phyloP scores from a whole-genome alignment of 164 flowering plant species.

The Vitis rupestris region DNA sequence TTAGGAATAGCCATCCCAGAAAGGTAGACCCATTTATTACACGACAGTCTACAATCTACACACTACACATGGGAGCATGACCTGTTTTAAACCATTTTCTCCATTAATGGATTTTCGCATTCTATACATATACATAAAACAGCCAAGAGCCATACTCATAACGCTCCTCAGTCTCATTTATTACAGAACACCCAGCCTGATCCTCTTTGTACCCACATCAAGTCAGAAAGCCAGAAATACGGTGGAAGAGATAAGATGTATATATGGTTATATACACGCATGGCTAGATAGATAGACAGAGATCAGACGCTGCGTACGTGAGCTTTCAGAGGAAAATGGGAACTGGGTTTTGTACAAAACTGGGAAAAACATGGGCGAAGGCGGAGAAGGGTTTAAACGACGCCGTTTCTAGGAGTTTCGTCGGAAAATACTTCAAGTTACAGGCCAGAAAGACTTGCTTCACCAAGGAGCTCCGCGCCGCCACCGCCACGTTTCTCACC shows the following conservation, averaged over 20 bases:
- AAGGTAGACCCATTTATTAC: no score
- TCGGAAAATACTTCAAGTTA: constrained; percentile 74
- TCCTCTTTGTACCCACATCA: no score
- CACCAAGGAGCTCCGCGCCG: constrained; percentile 75
- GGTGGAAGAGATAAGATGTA: no score
- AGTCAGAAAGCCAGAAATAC: no score
- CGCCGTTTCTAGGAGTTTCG: constrained; percentile 44
- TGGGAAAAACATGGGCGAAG: constrained; percentile 38
- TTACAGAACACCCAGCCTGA: no score
- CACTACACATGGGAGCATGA: neutral
- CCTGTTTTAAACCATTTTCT: neutral
- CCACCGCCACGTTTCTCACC: constrained; percentile 82
- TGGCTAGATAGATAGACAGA: constrained; percentile 18
- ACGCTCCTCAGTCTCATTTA: no score
- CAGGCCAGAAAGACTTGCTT: constrained; percentile 67
- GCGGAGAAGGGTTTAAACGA: constrained; percentile 47
- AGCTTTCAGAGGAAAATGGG: constrained; percentile 17
- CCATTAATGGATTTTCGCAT: neutral
- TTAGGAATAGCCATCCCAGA: no score
- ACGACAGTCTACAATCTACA: no score
- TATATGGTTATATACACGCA: no score
- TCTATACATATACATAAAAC: constrained; percentile 15
- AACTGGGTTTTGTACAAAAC: constrained; percentile 22
- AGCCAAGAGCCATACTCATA: neutral
- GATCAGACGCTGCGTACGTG: constrained; percentile 25